Conservation (phyloP, 129 eudicot species). For the Heracleum sosnowskyi region DNA sequence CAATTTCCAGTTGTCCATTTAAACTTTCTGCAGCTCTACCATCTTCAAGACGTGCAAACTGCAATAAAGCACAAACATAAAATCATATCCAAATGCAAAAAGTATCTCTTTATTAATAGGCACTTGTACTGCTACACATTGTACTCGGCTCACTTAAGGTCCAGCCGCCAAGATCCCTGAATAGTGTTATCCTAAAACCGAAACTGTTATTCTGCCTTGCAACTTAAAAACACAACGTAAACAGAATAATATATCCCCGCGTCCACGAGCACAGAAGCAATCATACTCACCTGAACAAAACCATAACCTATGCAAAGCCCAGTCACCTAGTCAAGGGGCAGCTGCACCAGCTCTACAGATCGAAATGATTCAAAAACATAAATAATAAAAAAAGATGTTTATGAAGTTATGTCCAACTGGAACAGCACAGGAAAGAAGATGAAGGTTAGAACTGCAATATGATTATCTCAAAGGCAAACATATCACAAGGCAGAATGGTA, state of each 20-base stretch:
- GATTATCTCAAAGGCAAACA: too few relatives aligned
- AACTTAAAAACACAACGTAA: neutral
- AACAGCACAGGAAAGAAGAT: neutral
- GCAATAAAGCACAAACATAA: constrained; percentile 6
- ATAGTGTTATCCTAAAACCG: neutral
- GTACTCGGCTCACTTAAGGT: neutral
- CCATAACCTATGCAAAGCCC: constrained; percentile 90
- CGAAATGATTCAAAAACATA: constrained; percentile 93
- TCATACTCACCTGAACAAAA: constrained; percentile 64
- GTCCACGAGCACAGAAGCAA: neutral
- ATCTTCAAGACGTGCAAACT: constrained; percentile 89
- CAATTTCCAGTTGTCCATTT: constrained; percentile 81
- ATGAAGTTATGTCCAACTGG: constrained; percentile 3
- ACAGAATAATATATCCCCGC: neutral
- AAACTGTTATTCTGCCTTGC: neutral
- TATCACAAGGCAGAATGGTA: too few relatives aligned
- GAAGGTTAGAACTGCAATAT: too few relatives aligned
- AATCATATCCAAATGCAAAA: neutral
- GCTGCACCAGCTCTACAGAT: constrained; percentile 76
- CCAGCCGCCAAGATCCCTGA: neutral
- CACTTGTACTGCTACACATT: neutral
- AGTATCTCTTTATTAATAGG: neutral
- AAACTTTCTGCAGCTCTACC: too few relatives aligned
- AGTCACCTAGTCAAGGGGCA: constrained; percentile 71
- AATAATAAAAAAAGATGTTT: neutral